Conservation (phyloP, 164 flowering plant genomes). For the Vitis labrusca region DNA sequence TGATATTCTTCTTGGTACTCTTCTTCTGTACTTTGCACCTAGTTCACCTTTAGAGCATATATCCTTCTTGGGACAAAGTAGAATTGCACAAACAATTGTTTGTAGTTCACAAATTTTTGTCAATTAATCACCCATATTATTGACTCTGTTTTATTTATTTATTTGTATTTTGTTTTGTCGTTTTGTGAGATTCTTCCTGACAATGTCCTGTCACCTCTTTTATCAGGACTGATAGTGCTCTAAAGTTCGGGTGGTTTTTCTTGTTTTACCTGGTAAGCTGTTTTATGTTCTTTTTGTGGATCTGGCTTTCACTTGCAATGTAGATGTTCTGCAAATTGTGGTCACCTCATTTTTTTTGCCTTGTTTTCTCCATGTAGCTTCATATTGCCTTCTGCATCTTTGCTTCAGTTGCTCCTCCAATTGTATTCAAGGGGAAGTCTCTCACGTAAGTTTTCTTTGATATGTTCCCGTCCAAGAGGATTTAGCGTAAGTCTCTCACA, state of each 20-base stretch:
- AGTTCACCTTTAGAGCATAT: no score
- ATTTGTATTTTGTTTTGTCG: conserved; percentile 1
- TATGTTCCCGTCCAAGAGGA: background rate
- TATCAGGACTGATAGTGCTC: conserved; percentile 90
- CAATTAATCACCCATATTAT: no score
- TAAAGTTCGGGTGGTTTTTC: conserved; percentile 91
- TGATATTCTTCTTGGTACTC: no score
- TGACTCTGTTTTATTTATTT: no score
- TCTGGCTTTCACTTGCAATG: background rate
- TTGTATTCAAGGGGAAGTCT: conserved; percentile 85
- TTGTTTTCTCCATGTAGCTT: conserved; percentile 42
- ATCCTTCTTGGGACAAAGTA: no score
- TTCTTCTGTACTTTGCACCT: no score
- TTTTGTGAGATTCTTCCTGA: background rate
- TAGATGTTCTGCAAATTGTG: background rate
- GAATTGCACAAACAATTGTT: no score
- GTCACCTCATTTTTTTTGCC: conserved; percentile 1
- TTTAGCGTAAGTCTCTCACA: background rate
- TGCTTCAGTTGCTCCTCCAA: conserved; percentile 92
- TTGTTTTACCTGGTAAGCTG: conserved; percentile 58
- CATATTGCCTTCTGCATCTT: conserved; percentile 83
- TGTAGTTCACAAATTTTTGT: no score
- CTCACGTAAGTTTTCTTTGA: conserved; percentile 63
- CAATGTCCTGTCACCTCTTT: conserved; percentile 4
- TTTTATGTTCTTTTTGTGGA: background rate